A percentile compares a stretch with the other conserved stretches of the same genome.
Evolutionary conservation across 2,329 filamentous ascomycete genomes (phyloP).

Genomic region (Kalmusia sp.): DNA sequence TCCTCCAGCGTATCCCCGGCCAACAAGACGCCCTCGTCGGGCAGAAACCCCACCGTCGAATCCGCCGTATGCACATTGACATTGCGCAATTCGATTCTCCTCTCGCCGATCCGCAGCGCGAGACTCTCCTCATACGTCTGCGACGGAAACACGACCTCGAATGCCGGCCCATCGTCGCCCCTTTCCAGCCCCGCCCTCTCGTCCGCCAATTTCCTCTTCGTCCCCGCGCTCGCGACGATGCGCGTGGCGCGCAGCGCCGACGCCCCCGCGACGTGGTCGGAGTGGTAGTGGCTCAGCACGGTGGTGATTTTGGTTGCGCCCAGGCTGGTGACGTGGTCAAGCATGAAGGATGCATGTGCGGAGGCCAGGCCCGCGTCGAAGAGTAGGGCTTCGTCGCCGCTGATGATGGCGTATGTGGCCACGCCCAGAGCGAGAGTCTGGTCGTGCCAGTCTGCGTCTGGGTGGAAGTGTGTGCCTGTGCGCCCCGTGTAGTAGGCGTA

Average conservation of each 20-base stretch:
- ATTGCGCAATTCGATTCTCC: conserved; percentile 11
- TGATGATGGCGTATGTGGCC: conserved; percentile 16
- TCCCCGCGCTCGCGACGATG: conserved; percentile 7
- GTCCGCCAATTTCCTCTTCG: background rate
- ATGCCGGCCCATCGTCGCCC: conserved; percentile 8
- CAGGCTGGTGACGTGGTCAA: conserved; percentile 15
- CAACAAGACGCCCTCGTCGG: conserved; percentile 9
- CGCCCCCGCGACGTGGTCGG: conserved; percentile 20
- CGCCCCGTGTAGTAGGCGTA: conserved; percentile 19
- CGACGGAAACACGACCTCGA: conserved; percentile 14
- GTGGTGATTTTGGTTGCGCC: conserved; percentile 12
- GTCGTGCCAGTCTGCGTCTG: conserved; percentile 15
- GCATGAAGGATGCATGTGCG: conserved; percentile 11
- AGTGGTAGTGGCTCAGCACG: conserved; percentile 20
- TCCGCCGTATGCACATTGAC: conserved; percentile 20
- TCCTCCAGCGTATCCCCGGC: conserved; percentile 22
- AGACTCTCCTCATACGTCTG: conserved; percentile 9
- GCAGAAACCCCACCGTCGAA: conserved; percentile 11
- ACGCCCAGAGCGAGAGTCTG: conserved; percentile 18
- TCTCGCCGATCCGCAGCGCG: conserved; percentile 10
- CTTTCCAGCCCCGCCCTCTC: background rate
- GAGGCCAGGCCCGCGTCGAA: conserved; percentile 18
- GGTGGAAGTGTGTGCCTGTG: conserved; percentile 12
- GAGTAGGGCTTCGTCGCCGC: conserved; percentile 10
- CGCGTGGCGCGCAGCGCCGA: conserved; percentile 6